Conservation (phyloP, 139 green algal genomes). For the Chlorella sp. region DNA sequence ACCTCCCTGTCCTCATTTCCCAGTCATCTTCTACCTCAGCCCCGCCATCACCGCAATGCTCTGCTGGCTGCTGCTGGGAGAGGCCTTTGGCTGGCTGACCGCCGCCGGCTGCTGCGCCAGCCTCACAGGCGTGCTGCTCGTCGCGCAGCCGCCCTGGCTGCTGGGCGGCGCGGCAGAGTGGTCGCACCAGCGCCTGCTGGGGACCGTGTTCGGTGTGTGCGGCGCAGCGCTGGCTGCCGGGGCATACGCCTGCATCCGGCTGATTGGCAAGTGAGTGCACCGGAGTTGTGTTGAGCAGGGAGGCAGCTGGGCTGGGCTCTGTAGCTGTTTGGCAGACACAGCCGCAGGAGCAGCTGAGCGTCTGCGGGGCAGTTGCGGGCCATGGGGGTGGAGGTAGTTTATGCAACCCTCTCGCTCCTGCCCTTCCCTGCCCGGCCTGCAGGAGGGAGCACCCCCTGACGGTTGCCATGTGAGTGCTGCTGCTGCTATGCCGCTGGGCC, state of each 20-base stretch:
- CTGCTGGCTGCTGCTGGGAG: constrained; percentile 38
- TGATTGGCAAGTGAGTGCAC: constrained; percentile 25
- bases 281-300: too few species aligned
- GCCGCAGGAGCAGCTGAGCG: too few species aligned
- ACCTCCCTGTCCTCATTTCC: neutral
- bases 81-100: constrained; percentile 23
- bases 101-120: constrained; percentile 38
- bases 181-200: neutral
- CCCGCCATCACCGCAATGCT: constrained; percentile 46
- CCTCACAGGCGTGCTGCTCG: constrained; percentile 38
- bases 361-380: too few species aligned
- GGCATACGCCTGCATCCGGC: constrained; percentile 19
- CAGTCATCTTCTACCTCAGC: constrained; percentile 56
- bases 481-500: too few species aligned
- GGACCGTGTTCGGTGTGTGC: neutral
- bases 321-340: too few species aligned
- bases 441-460: constrained; percentile 34
- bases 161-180: constrained; percentile 1
- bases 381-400: too few species aligned
- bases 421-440: neutral
- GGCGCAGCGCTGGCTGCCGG: neutral
- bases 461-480: constrained; percentile 41
- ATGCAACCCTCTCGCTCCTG: neutral
- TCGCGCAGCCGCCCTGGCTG: constrained; percentile 47
- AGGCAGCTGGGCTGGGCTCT: too few species aligned